Evolutionary conservation across 768 basidiomycete species (phyloP), one percentile per base, ranked within the genome.

Genomic region (Pisolithus microcarpus): DNA sequence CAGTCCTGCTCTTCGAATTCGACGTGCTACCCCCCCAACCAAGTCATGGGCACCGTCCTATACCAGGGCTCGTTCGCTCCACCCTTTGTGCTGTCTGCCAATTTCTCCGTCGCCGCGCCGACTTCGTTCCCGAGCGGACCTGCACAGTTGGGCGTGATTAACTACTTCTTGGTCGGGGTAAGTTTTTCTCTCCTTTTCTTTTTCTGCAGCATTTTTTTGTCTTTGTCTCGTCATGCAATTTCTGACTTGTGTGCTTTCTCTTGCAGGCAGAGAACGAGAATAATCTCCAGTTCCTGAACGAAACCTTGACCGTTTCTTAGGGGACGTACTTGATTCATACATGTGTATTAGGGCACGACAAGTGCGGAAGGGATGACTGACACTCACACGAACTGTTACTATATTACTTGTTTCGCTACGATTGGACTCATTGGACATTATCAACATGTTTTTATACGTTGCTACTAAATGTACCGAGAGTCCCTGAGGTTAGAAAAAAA

Each of bases 141-240:
- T 0, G 70, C 69, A 10, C 67, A 69, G 45, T 53, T 76, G 43
- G 66, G 64, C 11, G 67, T 70, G 6, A 64, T 66, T 44, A 69
- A 73, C 56, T 53, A 71, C 0, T 58, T 67, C 26, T 57, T 76
- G 52, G 63, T 73, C 18, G 75, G 73, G 51, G 73, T 76, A 56
- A 60, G 73, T 65, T 7, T 26, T 53, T 52, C 7, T 43, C 26
- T 13, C 2, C 47, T n/a, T n/a, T n/a, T 26, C 4, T 26, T 26
- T 7, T 26, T 6, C 4, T 23, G 21, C 21, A 2, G 21, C 4
- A n/a, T 23, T 23, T 1, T 23, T 23, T 23, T 23, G 21, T 26
- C 26, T 26, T 26, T 26, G 7, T 42, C 18, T 18, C 11, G 18
- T 31, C 9, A 31, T 26, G 26, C 26, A 26, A 26, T 26, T 26